phyloP scores from a whole-genome alignment of 1,139 yeast species.

The Pichiaceae sp. region DNA sequence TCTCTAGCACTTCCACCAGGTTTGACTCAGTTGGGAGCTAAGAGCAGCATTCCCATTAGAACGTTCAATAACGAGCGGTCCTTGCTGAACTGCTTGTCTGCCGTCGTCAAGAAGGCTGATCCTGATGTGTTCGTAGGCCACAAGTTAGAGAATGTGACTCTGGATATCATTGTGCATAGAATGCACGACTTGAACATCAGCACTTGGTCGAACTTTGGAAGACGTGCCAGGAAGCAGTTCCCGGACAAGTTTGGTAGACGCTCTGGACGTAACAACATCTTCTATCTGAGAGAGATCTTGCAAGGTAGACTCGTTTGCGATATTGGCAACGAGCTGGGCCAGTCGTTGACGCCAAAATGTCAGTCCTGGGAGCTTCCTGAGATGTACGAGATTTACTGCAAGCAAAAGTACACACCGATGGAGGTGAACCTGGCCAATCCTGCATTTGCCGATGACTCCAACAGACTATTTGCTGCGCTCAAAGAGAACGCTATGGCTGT shows the following conservation, averaged over 20 bases:
- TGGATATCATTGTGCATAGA: slow-evolving; percentile 77
- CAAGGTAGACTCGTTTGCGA: slow-evolving; percentile 90
- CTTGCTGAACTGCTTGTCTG: slow-evolving; percentile 64
- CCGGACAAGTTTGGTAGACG: slow-evolving; percentile 60
- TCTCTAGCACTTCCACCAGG: slow-evolving; percentile 65
- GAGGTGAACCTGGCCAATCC: slow-evolving; percentile 71
- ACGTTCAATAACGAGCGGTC: slow-evolving; percentile 67
- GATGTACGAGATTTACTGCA: slow-evolving; percentile 75
- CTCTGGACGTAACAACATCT: slow-evolving; percentile 33
- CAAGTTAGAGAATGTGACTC: slow-evolving; percentile 65
- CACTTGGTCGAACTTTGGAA: slow-evolving; percentile 81
- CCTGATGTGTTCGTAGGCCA: slow-evolving; percentile 93
- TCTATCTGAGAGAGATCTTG: slow-evolving; percentile 57
- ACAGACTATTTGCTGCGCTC: slow-evolving; percentile 58
- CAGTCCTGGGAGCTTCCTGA: slow-evolving; percentile 95
- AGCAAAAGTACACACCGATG: slow-evolving; percentile 48
- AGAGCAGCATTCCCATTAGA: slow-evolving; percentile 40
- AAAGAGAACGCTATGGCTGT: slow-evolving; percentile 65
- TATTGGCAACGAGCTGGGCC: slow-evolving; percentile 91
- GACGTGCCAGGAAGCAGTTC: slow-evolving; percentile 69
- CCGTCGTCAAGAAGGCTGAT: slow-evolving; percentile 61
- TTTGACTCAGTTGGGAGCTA: slow-evolving; percentile 47
- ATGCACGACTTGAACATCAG: slow-evolving; percentile 64
- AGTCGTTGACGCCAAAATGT: slow-evolving; percentile 83
- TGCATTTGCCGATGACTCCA: slow-evolving; percentile 60